Evolutionary conservation across 2,329 filamentous ascomycete genomes (phyloP).

Genomic region (Alternaria angustiovoidea): DNA sequence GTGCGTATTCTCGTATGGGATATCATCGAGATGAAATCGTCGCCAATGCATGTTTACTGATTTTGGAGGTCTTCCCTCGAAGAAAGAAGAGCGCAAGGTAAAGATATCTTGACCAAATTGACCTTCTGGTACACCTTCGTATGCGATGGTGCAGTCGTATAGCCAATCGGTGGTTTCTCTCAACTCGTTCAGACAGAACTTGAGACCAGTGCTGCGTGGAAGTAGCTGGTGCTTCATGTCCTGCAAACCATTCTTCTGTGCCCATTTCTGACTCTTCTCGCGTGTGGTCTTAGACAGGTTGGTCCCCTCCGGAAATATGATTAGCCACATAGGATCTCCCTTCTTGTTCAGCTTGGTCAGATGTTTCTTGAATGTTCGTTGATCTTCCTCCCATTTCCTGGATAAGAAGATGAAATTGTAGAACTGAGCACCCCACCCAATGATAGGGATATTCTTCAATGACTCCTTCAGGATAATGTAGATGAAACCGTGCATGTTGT

Average conservation of each 20-base stretch:
- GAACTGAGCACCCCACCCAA: constrained; percentile 84
- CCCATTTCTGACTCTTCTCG: constrained; percentile 76
- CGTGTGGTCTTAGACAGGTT: constrained; percentile 77
- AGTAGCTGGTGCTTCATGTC: constrained; percentile 79
- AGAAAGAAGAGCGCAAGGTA: constrained; percentile 84
- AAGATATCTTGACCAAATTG: constrained; percentile 92
- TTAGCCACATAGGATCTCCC: constrained; percentile 85
- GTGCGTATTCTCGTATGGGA: constrained; percentile 77
- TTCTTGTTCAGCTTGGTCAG: constrained; percentile 74
- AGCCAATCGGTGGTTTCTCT: constrained; percentile 79
- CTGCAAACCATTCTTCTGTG: constrained; percentile 74
- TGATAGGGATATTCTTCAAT: constrained; percentile 78
- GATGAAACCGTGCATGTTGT: constrained; percentile 82
- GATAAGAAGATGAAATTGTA: constrained; percentile 92
- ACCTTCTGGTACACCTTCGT: constrained; percentile 79
- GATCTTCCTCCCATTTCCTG: constrained; percentile 85
- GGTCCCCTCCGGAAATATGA: constrained; percentile 88
- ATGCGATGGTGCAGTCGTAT: constrained; percentile 94
- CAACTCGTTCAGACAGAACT: constrained; percentile 80
- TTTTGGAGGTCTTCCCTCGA: constrained; percentile 87
- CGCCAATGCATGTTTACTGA: constrained; percentile 98
- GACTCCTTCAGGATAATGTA: constrained; percentile 93
- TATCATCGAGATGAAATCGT: constrained; percentile 79
- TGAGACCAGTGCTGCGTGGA: constrained; percentile 80
- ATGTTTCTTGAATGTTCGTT: constrained; percentile 76